phyloP scores from a whole-genome alignment of 805 yeast genomes.

The Clavispora vitiphila region DNA sequence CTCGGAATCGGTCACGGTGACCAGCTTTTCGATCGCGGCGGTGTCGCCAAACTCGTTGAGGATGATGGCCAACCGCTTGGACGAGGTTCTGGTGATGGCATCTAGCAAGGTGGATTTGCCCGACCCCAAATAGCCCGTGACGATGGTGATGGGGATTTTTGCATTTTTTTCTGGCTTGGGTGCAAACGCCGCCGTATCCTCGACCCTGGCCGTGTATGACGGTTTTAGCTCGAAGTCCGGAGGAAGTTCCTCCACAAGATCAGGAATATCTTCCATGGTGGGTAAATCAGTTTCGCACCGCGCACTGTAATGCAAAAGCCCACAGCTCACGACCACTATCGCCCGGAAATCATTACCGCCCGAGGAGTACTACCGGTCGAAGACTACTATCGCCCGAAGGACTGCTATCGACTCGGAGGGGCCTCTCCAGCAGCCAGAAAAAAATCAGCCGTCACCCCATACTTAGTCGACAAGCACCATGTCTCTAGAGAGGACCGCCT shows the following conservation, averaged over 20 bases:
- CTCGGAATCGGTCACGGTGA: slow-evolving; percentile 58
- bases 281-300: background rate
- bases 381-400: too few species aligned
- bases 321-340: too few species aligned
- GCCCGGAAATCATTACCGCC: too few species aligned
- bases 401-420: too few species aligned
- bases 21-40: slow-evolving; percentile 79
- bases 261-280: slow-evolving; percentile 30
- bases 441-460: too few species aligned
- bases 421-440: too few species aligned
- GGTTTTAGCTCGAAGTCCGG: slow-evolving; percentile 13
- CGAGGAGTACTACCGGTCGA: too few species aligned
- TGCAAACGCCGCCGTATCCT: slow-evolving; percentile 4
- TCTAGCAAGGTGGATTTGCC: slow-evolving; percentile 89
- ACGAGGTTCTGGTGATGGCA: slow-evolving; percentile 63
- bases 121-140: slow-evolving; percentile 92
- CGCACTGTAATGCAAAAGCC: too few species aligned
- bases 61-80: slow-evolving; percentile 78
- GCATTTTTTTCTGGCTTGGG: slow-evolving; percentile 1
- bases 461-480: too few species aligned
- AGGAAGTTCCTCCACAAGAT: slow-evolving; percentile 27
- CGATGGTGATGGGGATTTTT: slow-evolving; percentile 84
- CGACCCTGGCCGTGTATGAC: slow-evolving; percentile 12
- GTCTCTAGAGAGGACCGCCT: too few species aligned
- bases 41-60: slow-evolving; percentile 92